Conservation (phyloP, 352 stramenopile species). For the Phytopythium cucurbitacearum region DNA sequence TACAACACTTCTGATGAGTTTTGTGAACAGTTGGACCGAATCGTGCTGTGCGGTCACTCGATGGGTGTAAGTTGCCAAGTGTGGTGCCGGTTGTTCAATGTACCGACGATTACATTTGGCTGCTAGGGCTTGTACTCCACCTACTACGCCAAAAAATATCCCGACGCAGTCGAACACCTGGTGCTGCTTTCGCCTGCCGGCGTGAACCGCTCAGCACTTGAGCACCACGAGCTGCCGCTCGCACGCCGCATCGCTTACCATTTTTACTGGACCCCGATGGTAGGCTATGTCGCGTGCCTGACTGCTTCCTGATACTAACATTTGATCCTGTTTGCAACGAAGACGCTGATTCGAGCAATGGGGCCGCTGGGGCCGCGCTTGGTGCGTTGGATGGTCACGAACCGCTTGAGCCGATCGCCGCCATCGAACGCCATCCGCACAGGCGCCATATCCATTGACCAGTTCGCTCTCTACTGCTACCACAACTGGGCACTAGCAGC, state of each 20-base stretch:
- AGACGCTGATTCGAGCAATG: slow-evolving; percentile 46
- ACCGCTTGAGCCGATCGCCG: slow-evolving; percentile 45
- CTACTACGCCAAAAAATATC: slow-evolving; percentile 60
- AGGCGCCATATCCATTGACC: slow-evolving; percentile 49
- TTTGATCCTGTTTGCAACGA: not conserved
- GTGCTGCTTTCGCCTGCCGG: slow-evolving; percentile 65
- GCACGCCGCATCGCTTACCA: slow-evolving; percentile 19
- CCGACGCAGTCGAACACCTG: slow-evolving; percentile 49
- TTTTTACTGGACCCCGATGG: slow-evolving; percentile 53
- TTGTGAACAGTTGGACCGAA: slow-evolving; percentile 33
- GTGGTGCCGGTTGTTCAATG: not conserved
- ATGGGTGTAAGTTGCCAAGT: slow-evolving; percentile 41
- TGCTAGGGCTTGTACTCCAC: slow-evolving; percentile 47
- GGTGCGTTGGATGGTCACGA: slow-evolving; percentile 41
- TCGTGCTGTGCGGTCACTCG: slow-evolving; percentile 63
- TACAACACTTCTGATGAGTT: too few relatives aligned
- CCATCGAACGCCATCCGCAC: slow-evolving; percentile 61
- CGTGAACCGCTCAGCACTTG: slow-evolving; percentile 24
- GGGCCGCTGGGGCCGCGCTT: slow-evolving; percentile 45
- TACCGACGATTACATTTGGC: not conserved
- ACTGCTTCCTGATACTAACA: too few relatives aligned
- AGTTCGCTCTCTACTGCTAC: slow-evolving; percentile 67
- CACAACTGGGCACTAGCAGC: slow-evolving; percentile 69
- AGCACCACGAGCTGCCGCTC: slow-evolving; percentile 27
- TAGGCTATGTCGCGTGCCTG: not conserved